Evolutionary conservation across 73 alveolate genomes (phyloP), one percentile per base, ranked within the genome.

Genomic region (Paramecium sonneborni): DNA sequence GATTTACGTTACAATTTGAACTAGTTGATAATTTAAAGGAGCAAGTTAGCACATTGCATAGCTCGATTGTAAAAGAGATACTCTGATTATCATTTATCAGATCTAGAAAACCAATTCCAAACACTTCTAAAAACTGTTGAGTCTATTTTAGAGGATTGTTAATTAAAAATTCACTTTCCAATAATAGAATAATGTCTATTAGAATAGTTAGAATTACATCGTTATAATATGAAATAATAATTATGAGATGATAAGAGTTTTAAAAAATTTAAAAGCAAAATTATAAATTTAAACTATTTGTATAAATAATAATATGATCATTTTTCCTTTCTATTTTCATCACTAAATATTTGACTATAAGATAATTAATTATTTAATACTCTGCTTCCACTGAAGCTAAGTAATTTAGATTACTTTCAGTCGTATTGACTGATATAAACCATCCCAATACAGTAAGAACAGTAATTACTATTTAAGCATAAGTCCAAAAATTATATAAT

Each of bases 371-470:
- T 62, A 62, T 62, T 34, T 72, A 21, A 12, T 79, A 38, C 72
- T 79, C 90, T 79, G 46, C 74, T 26, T 79, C 48, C 1, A 79
- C 90, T 2, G 44, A 38, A 8, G 90, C 74, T 8, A 79, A 43
- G 24, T 79, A 79, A 23, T 79, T 41, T 4, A 79, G 32, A 79
- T 79, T 79, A 43, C 76, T 43, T 46, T 79, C 90, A 37, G 90
- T 79, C 4, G 90, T 79, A 43, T 39, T 43, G 5, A 79, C 90
- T 30, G 90, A 79, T 11, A 79, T 23, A 39, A 79, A 39, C 90
- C 90, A 79, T 6, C 90, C 90, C 23, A 79, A 79, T 79, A 79
- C 46, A 43, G 74, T 46, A 23, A 79, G 62, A 21, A 79, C 44
- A 24, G 90, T 79, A 20, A 43, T 43, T 18, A 23, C 74, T 24